Evolutionary conservation across 176 grass and related monocot species (phyloP).

Genomic region (Aegilops sharonensis): DNA sequence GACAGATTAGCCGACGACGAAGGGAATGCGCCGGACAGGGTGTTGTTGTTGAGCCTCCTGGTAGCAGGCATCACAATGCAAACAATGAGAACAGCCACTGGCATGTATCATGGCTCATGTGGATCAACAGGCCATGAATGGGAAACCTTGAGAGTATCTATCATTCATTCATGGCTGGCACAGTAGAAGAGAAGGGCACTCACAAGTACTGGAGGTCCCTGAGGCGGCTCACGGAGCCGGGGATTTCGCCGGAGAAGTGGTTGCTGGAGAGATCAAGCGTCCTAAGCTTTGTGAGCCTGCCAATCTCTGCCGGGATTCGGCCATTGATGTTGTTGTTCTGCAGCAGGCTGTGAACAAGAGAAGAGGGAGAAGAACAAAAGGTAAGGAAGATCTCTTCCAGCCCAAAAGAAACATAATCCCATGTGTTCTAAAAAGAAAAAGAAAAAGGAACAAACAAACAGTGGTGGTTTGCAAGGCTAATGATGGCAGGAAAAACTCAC

Average conservation of each 20-base stretch:
- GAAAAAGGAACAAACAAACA: not conserved
- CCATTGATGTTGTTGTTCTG: conserved; percentile 76
- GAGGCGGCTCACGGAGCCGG: conserved; percentile 39
- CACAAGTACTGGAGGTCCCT: conserved; percentile 60
- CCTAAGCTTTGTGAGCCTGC: conserved; percentile 36
- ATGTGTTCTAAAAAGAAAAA: not conserved
- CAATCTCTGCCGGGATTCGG: conserved; percentile 46
- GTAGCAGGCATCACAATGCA: conserved; percentile 19
- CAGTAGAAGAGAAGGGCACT: not conserved
- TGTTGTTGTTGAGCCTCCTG: conserved; percentile 32
- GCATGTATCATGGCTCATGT: not conserved
- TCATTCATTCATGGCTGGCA: not conserved
- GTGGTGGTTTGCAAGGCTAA: not conserved
- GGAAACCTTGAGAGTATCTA: not conserved
- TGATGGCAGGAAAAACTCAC: conserved; percentile 10
- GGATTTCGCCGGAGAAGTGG: conserved; percentile 45
- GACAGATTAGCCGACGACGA: conserved; percentile 56
- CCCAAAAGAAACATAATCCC: not conserved
- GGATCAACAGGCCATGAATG: not conserved
- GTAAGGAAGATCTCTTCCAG: not conserved
- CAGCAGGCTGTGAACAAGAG: conserved; percentile 32
- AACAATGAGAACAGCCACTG: not conserved
- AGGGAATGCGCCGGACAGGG: conserved; percentile 16
- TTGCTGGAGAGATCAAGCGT: conserved; percentile 68
- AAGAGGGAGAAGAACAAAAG: not conserved